Conservation (phyloP, 257 asterid species). For the Capsicum chinense region DNA sequence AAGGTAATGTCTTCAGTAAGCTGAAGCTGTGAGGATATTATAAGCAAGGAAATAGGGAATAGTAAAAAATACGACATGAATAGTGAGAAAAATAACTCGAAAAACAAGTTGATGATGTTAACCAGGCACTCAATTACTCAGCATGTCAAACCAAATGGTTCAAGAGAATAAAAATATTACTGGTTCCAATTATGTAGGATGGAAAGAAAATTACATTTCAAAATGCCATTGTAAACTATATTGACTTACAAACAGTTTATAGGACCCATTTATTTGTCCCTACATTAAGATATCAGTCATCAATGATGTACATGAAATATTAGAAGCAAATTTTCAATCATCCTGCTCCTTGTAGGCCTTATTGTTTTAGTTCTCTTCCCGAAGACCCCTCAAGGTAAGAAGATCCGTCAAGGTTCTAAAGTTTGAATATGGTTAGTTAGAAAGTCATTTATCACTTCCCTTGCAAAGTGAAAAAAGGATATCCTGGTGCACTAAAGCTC, state of each 20-base stretch:
- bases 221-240: not conserved
- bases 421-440: not conserved
- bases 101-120: not conserved
- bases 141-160: constrained; percentile 11
- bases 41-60: not conserved
- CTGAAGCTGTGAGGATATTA: not conserved
- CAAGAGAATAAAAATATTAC: not conserved
- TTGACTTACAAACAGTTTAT: not conserved
- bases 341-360: not conserved
- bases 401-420: not conserved
- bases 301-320: not conserved
- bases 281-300: not conserved
- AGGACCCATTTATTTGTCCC: not conserved
- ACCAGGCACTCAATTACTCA: not conserved
- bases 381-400: not conserved
- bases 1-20: too few species aligned
- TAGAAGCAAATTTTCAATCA: not conserved
- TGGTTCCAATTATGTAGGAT: not conserved
- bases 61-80: not conserved
- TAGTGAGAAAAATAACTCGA: not conserved
- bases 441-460: not conserved
- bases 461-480: not conserved
- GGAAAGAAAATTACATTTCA: not conserved
- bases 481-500: too few species aligned
- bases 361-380: not conserved